A percentile compares a stretch with the other conserved stretches of the same genome.
Conservation (phyloP, 2,329 filamentous ascomycete genomes). For the Talaromyces atroroseus region DNA sequence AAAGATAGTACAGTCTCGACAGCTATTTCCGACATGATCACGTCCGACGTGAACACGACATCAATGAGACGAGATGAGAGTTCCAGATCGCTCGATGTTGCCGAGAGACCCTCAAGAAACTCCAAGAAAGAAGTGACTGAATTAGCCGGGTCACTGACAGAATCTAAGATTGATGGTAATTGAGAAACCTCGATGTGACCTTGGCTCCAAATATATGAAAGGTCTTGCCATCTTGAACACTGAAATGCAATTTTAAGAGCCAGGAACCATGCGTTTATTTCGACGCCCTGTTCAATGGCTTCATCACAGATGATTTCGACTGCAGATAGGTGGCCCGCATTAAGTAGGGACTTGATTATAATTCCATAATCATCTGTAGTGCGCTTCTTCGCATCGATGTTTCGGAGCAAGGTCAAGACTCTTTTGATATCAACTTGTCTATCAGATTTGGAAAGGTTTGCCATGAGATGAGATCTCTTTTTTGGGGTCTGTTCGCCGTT, state of each 20-base stretch:
- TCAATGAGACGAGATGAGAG: constrained; percentile 9
- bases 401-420: constrained; percentile 43
- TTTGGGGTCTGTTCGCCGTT: constrained; percentile 24
- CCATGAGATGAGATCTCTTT: constrained; percentile 26
- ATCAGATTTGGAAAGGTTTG: constrained; percentile 37
- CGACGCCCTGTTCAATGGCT: constrained; percentile 26
- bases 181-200: constrained; percentile 4
- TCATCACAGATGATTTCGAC: constrained; percentile 39
- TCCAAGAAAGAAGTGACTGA: constrained; percentile 21
- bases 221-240: constrained; percentile 29
- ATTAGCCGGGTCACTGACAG: constrained; percentile 17
- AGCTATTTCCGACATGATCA: constrained; percentile 22
- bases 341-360: constrained; percentile 41
- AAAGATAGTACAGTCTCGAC: constrained; percentile 28
- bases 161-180: constrained; percentile 14
- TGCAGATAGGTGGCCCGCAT: constrained; percentile 32
- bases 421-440: constrained; percentile 37
- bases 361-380: constrained; percentile 41
- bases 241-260: constrained; percentile 27
- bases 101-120: constrained; percentile 5
- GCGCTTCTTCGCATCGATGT: constrained; percentile 33
- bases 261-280: constrained; percentile 25
- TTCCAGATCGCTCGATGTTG: neutral
- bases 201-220: constrained; percentile 25
- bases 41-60: constrained; percentile 22